These are phyloP conservation scores for Ensete ventricosum DNA, from an alignment of 176 grass and related monocot species.

Conservation along the genomic window DNA sequence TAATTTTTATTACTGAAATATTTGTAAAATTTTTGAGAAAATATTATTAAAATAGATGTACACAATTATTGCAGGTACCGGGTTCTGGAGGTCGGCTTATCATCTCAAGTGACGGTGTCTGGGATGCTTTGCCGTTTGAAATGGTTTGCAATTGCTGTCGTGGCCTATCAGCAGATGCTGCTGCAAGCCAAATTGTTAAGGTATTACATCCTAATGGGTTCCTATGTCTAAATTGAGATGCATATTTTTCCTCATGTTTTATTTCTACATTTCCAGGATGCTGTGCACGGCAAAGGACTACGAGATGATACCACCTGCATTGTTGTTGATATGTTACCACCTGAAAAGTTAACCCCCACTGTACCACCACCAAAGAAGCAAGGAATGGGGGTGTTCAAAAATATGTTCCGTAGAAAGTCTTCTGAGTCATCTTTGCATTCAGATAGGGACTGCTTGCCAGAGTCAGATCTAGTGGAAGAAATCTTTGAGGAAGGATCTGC, in stretches of 20 bases:
- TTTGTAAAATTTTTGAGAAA: conserved; percentile 11
- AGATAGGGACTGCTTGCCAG: conserved; percentile 36
- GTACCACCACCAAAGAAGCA: conserved; percentile 42
- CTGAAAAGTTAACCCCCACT: conserved; percentile 45
- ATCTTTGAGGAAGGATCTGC: conserved; percentile 94
- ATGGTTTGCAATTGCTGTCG: conserved; percentile 58
- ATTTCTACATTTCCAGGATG: conserved; percentile 48
- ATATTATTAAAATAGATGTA: conserved; percentile 16
- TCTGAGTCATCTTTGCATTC: conserved; percentile 26
- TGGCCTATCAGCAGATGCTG: conserved; percentile 50
- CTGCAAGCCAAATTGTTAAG: conserved; percentile 82
- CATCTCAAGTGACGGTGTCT: conserved; percentile 96
- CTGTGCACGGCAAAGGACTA: conserved; percentile 57
- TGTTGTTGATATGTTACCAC: conserved; percentile 74
- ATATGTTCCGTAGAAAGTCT: conserved; percentile 62
- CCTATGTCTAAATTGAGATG: conserved; percentile 13
- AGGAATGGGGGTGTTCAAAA: conserved; percentile 57
- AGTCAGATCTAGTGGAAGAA: conserved; percentile 87
- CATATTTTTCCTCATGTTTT: conserved; percentile 7
- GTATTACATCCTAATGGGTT: conserved; percentile 29
- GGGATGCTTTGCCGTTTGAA: conserved; percentile 84
- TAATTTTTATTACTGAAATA: neutral
- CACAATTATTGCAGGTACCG: conserved; percentile 53
- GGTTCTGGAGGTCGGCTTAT: conserved; percentile 79
- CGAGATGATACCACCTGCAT: conserved; percentile 98